Evolutionary conservation across 1,284 basidiomycete species (phyloP).

Genomic region (Ganoderma multipileum): DNA sequence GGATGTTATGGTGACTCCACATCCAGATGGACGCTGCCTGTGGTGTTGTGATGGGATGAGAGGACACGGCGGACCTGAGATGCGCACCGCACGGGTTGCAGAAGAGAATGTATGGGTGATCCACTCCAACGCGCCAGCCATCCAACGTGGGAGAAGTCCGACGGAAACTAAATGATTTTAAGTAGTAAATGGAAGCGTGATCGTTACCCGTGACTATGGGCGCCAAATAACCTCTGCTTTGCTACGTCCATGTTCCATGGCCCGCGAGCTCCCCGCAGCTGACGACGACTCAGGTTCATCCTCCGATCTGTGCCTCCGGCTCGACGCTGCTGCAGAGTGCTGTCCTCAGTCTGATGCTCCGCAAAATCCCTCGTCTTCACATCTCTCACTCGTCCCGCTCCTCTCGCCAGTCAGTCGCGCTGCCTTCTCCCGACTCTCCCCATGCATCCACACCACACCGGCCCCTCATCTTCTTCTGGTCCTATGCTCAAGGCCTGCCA

Average conservation of each 20-base stretch:
- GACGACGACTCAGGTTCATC: neutral
- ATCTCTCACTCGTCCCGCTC: constrained; percentile 11
- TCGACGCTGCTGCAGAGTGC: neutral
- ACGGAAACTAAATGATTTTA: too few relatives aligned
- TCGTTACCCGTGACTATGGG: neutral
- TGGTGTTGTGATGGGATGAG: too few relatives aligned
- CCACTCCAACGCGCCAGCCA: too few relatives aligned
- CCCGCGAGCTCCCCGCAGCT: too few relatives aligned
- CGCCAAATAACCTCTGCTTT: neutral
- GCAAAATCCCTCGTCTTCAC: constrained; percentile 14
- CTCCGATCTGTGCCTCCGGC: neutral
- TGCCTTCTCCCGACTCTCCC: constrained; percentile 29
- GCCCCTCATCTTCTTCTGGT: constrained; percentile 13
- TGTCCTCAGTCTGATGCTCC: constrained; percentile 16
- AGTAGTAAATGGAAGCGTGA: too few relatives aligned
- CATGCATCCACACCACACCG: constrained; percentile 10
- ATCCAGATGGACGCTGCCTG: too few relatives aligned
- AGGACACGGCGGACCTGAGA: too few relatives aligned
- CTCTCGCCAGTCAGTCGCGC: constrained; percentile 27
- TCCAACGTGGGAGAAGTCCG: too few relatives aligned
- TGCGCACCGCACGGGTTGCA: too few relatives aligned
- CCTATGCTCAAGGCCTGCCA: constrained; percentile 44
- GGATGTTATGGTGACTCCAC: too few relatives aligned
- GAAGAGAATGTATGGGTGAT: too few relatives aligned
- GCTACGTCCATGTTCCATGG: neutral